Evolutionary conservation across 2,329 filamentous ascomycete species (phyloP), one percentile per base, ranked within the genome.

Genomic region (Colletotrichum euphorbiae): DNA sequence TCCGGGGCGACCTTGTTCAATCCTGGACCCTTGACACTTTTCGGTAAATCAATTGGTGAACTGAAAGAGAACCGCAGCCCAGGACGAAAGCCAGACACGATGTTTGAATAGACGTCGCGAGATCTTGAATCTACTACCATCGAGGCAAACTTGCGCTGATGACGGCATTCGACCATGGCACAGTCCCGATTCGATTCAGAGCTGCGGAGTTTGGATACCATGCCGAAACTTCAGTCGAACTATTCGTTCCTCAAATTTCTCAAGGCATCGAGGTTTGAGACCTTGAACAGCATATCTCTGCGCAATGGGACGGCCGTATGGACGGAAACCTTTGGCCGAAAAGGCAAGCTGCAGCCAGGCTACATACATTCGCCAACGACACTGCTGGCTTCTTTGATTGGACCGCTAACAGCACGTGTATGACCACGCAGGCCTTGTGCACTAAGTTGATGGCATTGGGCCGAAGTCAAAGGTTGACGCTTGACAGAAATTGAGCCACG

Each of bases 281-380:
- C 21, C 24, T n/a, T n/a, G 6, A 15, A 17, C 13, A 19, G 43
- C n/a, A 11, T 8, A 13, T 24, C 19, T 58, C 11, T 15, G 31
- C 15, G 28, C 28, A 52, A 7, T n/a, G 24, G 15, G 13, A 46
- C 55, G 21, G 42, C n/a, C n/a, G 40, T n/a, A 28, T 33, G 11
- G 6, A 31, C n/a, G 8, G 12, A 12, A 33, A 5, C 38, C 8
- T 46, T 36, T 58, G 55, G 55, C 24, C 21, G n/a, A 15, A 3
- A 12, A 21, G 19, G 28, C 12, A 17, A 50, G 28, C 19, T 59
- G 56, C 56, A 50, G 43, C 9, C 33, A 59, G 56, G 56, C 56
- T 59, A 43, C 56, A 11, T 48, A 43, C 56, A 50, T 48, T 40
- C 45, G 56, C 56, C 15, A 42, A 31, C 33, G 13, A 19, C 33